Base-by-base conservation (phyloP, 768 basidiomycete species). In the Leucosporidium yakuticum region DNA sequence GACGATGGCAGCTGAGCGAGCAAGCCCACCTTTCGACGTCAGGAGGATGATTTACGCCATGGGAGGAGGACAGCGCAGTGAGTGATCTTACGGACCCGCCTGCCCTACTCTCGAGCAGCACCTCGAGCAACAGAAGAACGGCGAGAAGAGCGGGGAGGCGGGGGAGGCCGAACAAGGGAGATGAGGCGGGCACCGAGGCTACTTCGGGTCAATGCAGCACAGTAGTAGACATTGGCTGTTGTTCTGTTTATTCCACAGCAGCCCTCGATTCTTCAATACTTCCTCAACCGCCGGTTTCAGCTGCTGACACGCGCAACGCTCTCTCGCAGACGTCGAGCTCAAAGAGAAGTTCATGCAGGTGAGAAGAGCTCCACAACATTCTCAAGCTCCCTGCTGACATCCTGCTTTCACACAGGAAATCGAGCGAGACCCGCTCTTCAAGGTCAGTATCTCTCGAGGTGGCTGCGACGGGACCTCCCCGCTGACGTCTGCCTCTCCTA, bases 381-480 rank as follows among this genome's bases (percentile, higher is more conserved):
- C 39, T 15, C 17, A 44, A 15, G n/a, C 19, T 14, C 32, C 19
- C 17, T 34, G 4, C 32, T 32, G 31, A 57, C 36, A 2, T 19
- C n/a, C 21, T 53, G 58, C 62, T 27, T 54, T 53, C 48, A 50
- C 60, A 7, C 25, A 61, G 60, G 60, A 61, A 27, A 61, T 81
- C 71, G 77, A 78, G 6, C 74, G 80, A 3, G 77, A 79, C 64
- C 80, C 80, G 2, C 49, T 65, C 15, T 53, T 53, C 31, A 49
- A 47, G 25, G 53, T 54, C 15, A 54, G 53, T 6, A 6, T 27
- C 25, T 12, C 23, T 27, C 36, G 23, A 4, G 5, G 25, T 11
- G 11, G 20, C 25, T 50, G 56, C 39, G 49, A 27, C 25, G 2
- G 76, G 78, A 4, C 34, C 39, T 44, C 39, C 8, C 14, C 11